Conservation (phyloP, 345 rosid species). For the Citrus medica region DNA sequence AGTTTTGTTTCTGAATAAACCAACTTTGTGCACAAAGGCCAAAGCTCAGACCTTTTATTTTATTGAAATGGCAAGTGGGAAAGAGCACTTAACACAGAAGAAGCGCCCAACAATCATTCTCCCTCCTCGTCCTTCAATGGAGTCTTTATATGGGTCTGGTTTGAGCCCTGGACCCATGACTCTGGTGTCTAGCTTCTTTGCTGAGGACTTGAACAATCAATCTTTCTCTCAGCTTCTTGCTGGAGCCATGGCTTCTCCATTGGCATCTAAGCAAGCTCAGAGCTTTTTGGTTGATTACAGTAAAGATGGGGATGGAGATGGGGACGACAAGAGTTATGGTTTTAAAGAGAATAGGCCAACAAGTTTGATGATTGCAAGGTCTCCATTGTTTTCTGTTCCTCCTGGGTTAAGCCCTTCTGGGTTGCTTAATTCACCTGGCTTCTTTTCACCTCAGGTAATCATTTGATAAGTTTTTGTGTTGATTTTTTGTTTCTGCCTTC, state of each 20-base stretch:
- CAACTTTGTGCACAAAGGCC: neutral
- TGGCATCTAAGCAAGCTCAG: slow-evolving; percentile 11
- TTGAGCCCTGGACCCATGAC: slow-evolving; percentile 93
- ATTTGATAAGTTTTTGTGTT: slow-evolving; percentile 8
- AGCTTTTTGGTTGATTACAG: neutral
- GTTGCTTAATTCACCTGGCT: slow-evolving; percentile 70
- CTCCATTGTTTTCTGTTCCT: slow-evolving; percentile 72
- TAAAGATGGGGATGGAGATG: slow-evolving; percentile 29
- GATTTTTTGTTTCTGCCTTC: neutral
- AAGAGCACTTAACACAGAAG: slow-evolving; percentile 22
- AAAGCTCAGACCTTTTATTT: neutral
- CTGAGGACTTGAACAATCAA: slow-evolving; percentile 49
- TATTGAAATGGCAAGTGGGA: slow-evolving; percentile 43
- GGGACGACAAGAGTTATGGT: slow-evolving; percentile 37
- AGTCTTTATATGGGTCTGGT: slow-evolving; percentile 43
- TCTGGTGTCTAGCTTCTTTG: slow-evolving; percentile 76
- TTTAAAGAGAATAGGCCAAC: slow-evolving; percentile 50
- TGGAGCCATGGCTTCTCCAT: slow-evolving; percentile 85
- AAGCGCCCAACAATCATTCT: slow-evolving; percentile 67
- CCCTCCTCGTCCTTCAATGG: slow-evolving; percentile 62
- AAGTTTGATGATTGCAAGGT: slow-evolving; percentile 44
- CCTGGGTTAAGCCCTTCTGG: slow-evolving; percentile 94
- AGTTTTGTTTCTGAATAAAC: neutral
- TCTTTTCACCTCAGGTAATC: slow-evolving; percentile 74
- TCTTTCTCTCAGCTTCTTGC: slow-evolving; percentile 92